Conservation (phyloP, 2,329 filamentous ascomycete species). For the Xylariaceae sp. region DNA sequence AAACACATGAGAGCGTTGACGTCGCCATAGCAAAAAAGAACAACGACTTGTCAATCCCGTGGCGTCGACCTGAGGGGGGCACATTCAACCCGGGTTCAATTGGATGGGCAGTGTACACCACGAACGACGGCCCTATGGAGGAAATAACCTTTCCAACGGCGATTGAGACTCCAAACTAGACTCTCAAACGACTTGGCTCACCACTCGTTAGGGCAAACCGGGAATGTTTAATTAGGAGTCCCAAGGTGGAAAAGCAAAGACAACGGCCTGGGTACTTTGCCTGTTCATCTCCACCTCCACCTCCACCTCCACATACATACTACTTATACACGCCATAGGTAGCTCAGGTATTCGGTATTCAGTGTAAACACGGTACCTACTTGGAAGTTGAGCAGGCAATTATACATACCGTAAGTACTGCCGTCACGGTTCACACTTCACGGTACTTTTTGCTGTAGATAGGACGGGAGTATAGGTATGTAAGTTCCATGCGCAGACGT, state of each 20-base stretch:
- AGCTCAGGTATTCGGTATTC: not conserved
- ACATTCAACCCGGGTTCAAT: not conserved
- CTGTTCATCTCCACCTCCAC: not conserved
- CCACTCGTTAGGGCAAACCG: constrained; percentile 12
- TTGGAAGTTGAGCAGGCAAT: not conserved
- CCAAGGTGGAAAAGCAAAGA: not conserved
- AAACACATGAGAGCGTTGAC: constrained; percentile 5
- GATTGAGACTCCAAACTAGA: not conserved
- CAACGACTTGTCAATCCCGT: constrained; percentile 5
- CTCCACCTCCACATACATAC: not conserved
- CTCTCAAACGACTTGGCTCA: constrained; percentile 12
- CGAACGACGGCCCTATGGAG: not conserved
- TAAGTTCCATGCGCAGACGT: not conserved
- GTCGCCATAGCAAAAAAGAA: constrained; percentile 3
- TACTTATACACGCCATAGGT: not conserved
- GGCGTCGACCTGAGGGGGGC: not conserved
- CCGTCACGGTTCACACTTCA: not conserved
- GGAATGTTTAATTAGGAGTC: constrained; percentile 14
- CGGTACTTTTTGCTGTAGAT: no score
- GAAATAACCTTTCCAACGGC: not conserved
- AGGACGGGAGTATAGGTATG: no score
- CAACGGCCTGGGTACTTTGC: not conserved
- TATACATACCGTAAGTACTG: not conserved
- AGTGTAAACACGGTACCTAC: not conserved
- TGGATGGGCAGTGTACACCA: not conserved